Conservation (phyloP, 1,284 basidiomycete species). For the Ganoderma multipileum region DNA sequence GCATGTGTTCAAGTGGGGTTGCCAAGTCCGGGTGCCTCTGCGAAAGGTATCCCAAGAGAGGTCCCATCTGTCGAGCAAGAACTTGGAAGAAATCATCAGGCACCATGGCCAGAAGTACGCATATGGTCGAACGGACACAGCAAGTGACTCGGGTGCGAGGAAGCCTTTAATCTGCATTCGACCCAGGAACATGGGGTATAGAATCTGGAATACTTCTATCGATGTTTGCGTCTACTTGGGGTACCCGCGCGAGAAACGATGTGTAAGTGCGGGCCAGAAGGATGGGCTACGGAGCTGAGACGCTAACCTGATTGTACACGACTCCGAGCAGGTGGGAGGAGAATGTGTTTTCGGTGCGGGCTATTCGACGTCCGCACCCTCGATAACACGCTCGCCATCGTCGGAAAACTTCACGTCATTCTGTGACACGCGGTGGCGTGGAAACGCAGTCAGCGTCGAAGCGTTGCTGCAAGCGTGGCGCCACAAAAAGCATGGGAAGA, state of each 20-base stretch:
- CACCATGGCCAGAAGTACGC: background rate
- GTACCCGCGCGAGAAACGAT: background rate
- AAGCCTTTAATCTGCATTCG: background rate
- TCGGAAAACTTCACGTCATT: slow-evolving; percentile 84
- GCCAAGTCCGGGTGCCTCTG: background rate
- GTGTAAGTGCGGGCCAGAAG: background rate
- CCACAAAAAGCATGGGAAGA: slow-evolving; percentile 2
- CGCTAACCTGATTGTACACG: background rate
- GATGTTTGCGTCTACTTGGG: background rate
- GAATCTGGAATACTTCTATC: background rate
- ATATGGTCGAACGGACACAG: background rate
- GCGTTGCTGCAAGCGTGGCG: background rate
- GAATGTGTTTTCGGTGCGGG: background rate
- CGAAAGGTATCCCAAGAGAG: background rate
- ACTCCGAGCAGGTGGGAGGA: background rate
- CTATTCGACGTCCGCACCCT: slow-evolving; percentile 63
- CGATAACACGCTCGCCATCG: slow-evolving; percentile 75
- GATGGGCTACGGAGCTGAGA: background rate
- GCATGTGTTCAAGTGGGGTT: background rate
- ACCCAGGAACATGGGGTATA: background rate
- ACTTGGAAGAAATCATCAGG: background rate
- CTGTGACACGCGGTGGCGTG: slow-evolving; percentile 46
- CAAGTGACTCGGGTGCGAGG: background rate
- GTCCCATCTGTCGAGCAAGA: background rate
- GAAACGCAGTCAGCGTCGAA: slow-evolving; percentile 1